Base-by-base conservation (phyloP, 2,329 filamentous ascomycete species). In the Monilinia fructigena region DNA sequence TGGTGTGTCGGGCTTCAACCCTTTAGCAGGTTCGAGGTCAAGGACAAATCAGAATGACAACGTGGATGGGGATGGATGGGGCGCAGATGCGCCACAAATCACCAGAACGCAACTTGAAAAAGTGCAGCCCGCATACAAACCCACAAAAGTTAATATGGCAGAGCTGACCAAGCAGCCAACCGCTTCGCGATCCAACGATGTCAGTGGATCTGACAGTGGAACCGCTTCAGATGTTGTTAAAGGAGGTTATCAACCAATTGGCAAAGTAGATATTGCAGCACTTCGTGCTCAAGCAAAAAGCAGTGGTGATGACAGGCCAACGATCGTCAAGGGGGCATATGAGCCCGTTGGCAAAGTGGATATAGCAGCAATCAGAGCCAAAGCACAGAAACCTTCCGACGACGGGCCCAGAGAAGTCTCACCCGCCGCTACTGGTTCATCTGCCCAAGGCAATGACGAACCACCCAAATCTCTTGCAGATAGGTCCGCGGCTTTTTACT, bases 301-400 rank as follows among this genome's bases (percentile, higher is more conserved):
- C 73, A 82, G 77, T 78, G 84, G 84, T 55, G 92, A 97, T 74
- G 90, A 97, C 72, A 85, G 93, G 65, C 95, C 95, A 4, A 86
- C 89, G 1, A 85, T 87, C 6, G 91, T 98, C 26, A 98, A 96
- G 79, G 95, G 95, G 53, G 86, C 93, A 31, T 99, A 99, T 75
- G 91, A 98, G 78, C 95, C 95, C 2, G 83, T 98, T 26, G 95
- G 95, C 56, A 98, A 97, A 80, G 94, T 99, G 12, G 95, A 99
- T 73, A 98, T 99, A 78, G 92, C 92, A 54, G 93, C 94, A 28
- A 97, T 99, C 75, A 87, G 92, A 70, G 89, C 94, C 28, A 89
- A 87, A 78, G 89, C 92, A 7, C 91, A 95, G 78, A 89, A 86
- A 70, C 85, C 85, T 58, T 75, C 71, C 55, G 77, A 75, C 60